A percentile compares a stretch with the other conserved stretches of the same genome.
These are phyloP conservation scores for Eruca vesicaria DNA, from an alignment of 441 rosid genomes.

Conservation along the genomic window DNA sequence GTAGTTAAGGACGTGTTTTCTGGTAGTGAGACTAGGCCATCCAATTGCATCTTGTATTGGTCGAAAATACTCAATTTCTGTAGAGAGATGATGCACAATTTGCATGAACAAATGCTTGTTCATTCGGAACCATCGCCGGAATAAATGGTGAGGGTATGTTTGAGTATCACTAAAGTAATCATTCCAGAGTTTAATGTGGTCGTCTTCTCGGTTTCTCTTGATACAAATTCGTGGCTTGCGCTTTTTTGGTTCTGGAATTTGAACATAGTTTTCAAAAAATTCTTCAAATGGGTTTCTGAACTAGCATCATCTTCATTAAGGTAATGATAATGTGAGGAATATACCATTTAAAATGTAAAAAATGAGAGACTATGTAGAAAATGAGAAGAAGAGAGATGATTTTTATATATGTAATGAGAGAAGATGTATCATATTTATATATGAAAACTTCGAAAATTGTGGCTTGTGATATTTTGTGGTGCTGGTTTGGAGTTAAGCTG, in stretches of 20 bases:
- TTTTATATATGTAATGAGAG: background rate
- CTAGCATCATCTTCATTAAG: background rate
- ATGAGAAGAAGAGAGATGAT: background rate
- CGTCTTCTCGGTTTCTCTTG: background rate
- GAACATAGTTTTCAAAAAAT: background rate
- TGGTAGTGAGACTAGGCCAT: too few relatives aligned
- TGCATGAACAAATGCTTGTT: background rate
- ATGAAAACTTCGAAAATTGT: too few relatives aligned
- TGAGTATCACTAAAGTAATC: background rate
- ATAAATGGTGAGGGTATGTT: background rate
- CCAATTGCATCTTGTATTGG: background rate
- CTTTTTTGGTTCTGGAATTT: background rate
- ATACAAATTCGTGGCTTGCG: background rate
- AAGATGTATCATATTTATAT: background rate
- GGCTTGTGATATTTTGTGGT: background rate
- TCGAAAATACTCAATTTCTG: background rate
- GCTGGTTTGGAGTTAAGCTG: background rate
- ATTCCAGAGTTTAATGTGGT: background rate
- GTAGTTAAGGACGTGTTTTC: too few relatives aligned
- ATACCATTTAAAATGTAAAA: background rate
- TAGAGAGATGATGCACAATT: background rate
- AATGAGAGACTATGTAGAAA: background rate
- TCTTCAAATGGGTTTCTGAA: background rate
- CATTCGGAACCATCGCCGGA: background rate
- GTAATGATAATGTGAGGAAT: background rate